Conservation (phyloP, 164 flowering plant species). For the Nymphaea colorata region DNA sequence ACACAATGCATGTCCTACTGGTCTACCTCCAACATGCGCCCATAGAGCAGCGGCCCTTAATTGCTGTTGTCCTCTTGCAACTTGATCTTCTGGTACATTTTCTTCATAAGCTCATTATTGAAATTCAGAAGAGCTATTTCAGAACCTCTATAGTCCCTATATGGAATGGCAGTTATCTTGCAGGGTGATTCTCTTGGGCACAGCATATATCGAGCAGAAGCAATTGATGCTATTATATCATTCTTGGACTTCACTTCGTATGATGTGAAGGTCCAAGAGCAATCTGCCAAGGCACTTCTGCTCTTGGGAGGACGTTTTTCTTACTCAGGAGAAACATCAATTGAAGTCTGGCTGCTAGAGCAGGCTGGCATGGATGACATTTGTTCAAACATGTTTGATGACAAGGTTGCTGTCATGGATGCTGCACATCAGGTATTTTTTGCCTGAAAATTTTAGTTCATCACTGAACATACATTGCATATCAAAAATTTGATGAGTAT, state of each 20-base stretch:
- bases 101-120: not conserved
- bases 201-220: slow-evolving; percentile 49
- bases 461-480: slow-evolving; percentile 5
- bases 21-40: slow-evolving; percentile 38
- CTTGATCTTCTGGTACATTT: slow-evolving; percentile 49
- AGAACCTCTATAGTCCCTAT: not conserved
- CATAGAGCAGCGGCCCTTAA: slow-evolving; percentile 32
- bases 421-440: slow-evolving; percentile 17
- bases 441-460: slow-evolving; percentile 23
- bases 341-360: slow-evolving; percentile 35
- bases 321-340: slow-evolving; percentile 29
- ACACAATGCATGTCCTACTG: slow-evolving; percentile 39
- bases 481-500: no score
- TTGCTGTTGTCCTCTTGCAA: slow-evolving; percentile 49
- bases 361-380: slow-evolving; percentile 59
- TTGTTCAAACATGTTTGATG: slow-evolving; percentile 29
- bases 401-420: slow-evolving; percentile 59
- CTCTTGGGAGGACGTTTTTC: slow-evolving; percentile 46
- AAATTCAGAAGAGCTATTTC: not conserved
- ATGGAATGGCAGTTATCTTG: slow-evolving; percentile 26
- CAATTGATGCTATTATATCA: slow-evolving; percentile 45
- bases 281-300: slow-evolving; percentile 49
- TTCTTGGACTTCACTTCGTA: slow-evolving; percentile 37
- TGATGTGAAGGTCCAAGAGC: slow-evolving; percentile 29
- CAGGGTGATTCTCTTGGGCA: slow-evolving; percentile 33